Percentiles rank a stretch among this genome's conserved stretches.
Conservation (phyloP, 1,284 basidiomycete species). For the Cystobasidium sp. region DNA sequence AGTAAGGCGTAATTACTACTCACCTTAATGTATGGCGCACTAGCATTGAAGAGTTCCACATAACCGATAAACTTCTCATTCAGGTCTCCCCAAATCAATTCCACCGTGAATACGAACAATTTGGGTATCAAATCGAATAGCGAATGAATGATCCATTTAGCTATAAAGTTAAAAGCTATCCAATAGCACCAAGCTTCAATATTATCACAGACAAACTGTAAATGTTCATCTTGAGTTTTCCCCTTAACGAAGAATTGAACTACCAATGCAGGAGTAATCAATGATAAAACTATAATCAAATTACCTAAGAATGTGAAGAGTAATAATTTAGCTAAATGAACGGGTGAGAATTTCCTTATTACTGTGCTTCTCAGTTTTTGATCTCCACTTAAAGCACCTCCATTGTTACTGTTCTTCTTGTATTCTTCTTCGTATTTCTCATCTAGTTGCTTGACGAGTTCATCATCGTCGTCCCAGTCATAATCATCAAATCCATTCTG, state of each 20-base stretch:
- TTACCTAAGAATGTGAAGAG: slow-evolving; percentile 37
- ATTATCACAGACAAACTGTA: slow-evolving; percentile 39
- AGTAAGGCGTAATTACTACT: not conserved
- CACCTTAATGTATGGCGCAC: slow-evolving; percentile 34
- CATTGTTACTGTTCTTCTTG: not conserved
- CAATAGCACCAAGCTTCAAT: slow-evolving; percentile 44
- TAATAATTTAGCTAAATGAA: slow-evolving; percentile 33
- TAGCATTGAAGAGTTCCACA: slow-evolving; percentile 42
- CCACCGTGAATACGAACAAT: slow-evolving; percentile 22
- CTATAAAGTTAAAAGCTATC: slow-evolving; percentile 43
- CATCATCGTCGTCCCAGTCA: slow-evolving; percentile 43
- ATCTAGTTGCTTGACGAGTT: slow-evolving; percentile 36
- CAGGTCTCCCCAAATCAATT: slow-evolving; percentile 36
- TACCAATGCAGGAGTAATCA: slow-evolving; percentile 33
- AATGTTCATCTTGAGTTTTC: slow-evolving; percentile 28
- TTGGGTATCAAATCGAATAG: slow-evolving; percentile 37
- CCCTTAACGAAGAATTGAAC: slow-evolving; percentile 35
- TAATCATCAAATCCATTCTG: slow-evolving; percentile 41
- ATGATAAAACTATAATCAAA: slow-evolving; percentile 21
- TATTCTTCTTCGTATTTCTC: slow-evolving; percentile 41
- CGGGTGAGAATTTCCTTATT: slow-evolving; percentile 28
- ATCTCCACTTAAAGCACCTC: slow-evolving; percentile 1
- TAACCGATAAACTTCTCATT: slow-evolving; percentile 41
- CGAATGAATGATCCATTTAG: slow-evolving; percentile 36
- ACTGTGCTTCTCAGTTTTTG: slow-evolving; percentile 9